phyloP scores from a whole-genome alignment of 306 rosid genomes.

The Astragalus membranaceus region DNA sequence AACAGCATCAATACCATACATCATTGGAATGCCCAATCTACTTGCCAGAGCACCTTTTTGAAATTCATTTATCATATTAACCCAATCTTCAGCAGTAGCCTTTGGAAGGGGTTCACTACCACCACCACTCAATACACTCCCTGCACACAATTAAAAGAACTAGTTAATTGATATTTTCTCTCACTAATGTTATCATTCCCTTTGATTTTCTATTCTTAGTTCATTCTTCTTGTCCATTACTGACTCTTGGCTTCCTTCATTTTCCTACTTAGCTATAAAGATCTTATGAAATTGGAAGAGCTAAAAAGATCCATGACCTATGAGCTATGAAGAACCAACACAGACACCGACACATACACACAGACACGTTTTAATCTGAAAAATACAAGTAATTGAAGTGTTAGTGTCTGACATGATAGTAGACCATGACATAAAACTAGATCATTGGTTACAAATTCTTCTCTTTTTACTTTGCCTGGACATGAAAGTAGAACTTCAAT shows the following conservation, averaged over 20 bases:
- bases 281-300: neutral
- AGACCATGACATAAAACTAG: neutral
- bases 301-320: too few relatives aligned
- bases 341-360: too few relatives aligned
- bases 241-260: neutral
- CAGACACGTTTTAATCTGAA: too few relatives aligned
- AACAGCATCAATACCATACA: conserved; percentile 95
- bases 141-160: conserved; percentile 38
- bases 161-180: neutral
- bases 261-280: neutral
- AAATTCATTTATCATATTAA: conserved; percentile 75
- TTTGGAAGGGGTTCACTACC: conserved; percentile 84
- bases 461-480: neutral
- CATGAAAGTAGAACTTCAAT: neutral
- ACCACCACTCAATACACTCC: conserved; percentile 95
- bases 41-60: conserved; percentile 76
- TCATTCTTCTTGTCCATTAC: neutral
- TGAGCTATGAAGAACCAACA: too few relatives aligned
- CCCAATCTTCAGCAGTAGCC: conserved; percentile 90
- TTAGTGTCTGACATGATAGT: too few relatives aligned
- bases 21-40: conserved; percentile 92
- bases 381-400: too few relatives aligned
- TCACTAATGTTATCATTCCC: neutral
- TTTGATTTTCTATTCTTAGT: neutral
- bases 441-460: neutral